These are phyloP conservation scores for Sesbania bispinosa DNA, from an alignment of 306 rosid genomes.

Conservation along the genomic window DNA sequence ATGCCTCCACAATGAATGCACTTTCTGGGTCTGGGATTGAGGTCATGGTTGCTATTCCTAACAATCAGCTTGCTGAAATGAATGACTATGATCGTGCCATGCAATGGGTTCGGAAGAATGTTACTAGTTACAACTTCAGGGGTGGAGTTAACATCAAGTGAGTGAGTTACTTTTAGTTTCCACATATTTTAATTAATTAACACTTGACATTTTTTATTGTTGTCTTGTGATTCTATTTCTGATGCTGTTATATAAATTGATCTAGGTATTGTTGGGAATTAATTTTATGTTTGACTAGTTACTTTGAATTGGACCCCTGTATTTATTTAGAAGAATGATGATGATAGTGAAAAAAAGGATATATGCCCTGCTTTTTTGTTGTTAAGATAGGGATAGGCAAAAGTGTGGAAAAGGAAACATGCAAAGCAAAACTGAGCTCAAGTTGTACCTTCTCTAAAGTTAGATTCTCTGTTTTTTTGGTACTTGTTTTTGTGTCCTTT, in stretches of 20 bases:
- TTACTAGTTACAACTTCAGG: slow-evolving; percentile 58
- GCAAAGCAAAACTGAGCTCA: too few relatives aligned
- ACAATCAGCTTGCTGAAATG: slow-evolving; percentile 66
- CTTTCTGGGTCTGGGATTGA: slow-evolving; percentile 69
- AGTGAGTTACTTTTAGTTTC: too few relatives aligned
- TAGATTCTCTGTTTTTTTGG: background rate
- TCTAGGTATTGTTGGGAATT: background rate
- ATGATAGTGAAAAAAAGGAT: too few relatives aligned
- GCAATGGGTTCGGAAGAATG: slow-evolving; percentile 79
- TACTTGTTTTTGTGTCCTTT: background rate
- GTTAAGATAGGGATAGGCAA: background rate
- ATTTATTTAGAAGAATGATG: background rate
- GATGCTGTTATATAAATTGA: too few relatives aligned
- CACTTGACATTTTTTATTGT: background rate
- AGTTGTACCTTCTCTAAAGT: background rate
- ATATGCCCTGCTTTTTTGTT: background rate
- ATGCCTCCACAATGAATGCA: slow-evolving; percentile 56
- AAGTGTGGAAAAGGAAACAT: too few relatives aligned
- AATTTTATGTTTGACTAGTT: background rate
- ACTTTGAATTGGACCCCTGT: background rate
- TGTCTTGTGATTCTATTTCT: background rate
- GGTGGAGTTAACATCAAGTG: slow-evolving; percentile 90
- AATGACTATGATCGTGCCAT: slow-evolving; percentile 57
- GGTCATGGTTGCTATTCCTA: slow-evolving; percentile 93
- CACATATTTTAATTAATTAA: background rate